These are phyloP conservation scores for Kalmusia sp. DNA, from an alignment of 2,329 filamentous ascomycete genomes.

Conservation along the genomic window DNA sequence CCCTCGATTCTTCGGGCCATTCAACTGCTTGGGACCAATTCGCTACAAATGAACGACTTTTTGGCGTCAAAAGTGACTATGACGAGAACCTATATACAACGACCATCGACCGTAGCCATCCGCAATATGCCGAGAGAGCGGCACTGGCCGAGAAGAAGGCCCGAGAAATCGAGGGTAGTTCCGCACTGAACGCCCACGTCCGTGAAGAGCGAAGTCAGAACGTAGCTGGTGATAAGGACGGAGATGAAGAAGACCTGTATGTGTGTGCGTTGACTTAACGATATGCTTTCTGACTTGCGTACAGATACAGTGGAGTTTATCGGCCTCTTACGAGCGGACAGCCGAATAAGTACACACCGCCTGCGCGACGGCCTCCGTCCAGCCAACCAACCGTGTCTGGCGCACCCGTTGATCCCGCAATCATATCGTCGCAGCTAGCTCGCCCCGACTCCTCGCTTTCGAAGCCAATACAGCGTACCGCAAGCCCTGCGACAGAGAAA, in stretches of 20 bases:
- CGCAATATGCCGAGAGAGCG: constrained; percentile 78
- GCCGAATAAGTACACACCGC: constrained; percentile 84
- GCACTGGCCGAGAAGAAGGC: constrained; percentile 81
- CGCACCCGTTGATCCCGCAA: constrained; percentile 83
- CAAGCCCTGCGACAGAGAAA: constrained; percentile 31
- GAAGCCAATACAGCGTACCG: constrained; percentile 31
- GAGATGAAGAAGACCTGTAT: constrained; percentile 92
- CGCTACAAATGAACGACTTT: constrained; percentile 83
- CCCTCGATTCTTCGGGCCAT: constrained; percentile 66
- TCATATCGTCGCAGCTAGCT: constrained; percentile 83
- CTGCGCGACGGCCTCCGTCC: constrained; percentile 81
- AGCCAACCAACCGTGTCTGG: constrained; percentile 76
- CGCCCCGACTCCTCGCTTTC: constrained; percentile 50
- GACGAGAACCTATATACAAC: constrained; percentile 97
- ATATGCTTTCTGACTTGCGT: constrained; percentile 19
- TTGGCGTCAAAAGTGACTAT: constrained; percentile 88
- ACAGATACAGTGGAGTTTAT: constrained; percentile 88
- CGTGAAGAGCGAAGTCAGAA: constrained; percentile 85
- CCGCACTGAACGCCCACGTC: constrained; percentile 78
- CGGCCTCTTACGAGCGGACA: constrained; percentile 70
- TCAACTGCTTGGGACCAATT: constrained; percentile 85
- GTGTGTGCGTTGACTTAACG: constrained; percentile 30
- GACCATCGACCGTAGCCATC: constrained; percentile 81
- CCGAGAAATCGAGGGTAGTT: constrained; percentile 83
- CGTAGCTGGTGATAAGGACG: constrained; percentile 68